Evolutionary conservation across 495 filamentous ascomycete species (phyloP), one percentile per base, ranked within the genome.

Genomic region (Aspergillus sparsus): DNA sequence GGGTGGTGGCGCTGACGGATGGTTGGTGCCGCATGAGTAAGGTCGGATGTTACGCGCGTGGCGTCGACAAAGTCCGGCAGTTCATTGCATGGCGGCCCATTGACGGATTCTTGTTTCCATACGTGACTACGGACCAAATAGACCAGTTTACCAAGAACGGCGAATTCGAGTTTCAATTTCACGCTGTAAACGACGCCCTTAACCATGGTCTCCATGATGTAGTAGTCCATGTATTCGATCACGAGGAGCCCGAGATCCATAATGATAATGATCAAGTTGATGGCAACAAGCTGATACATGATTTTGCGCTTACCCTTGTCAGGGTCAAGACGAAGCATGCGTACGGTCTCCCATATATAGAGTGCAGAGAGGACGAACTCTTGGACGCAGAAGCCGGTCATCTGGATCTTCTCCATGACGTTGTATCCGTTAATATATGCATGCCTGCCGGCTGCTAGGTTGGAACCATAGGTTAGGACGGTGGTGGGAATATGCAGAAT

Each of bases 111-210:
- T 15, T 74, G 62, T 61, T 78, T 77, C 76, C 75, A 78, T 54
- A 71, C 64, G 42, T 74, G 74, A 47, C 69, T 68, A 46, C 70
- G 68, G 49, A 80, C 76, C 42, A 79, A 63, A 39, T 70, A 70
- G 56, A 80, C 71, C 10, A 80, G 67, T 64, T 80, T 78, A 35
- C 77, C 77, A 7, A 88, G 77, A 37, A 87, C 82, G 49, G 82
- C 81, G 67, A 87, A 87, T 63, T 88, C 85, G 31, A 88, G 74
- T 66, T 87, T 87, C 33, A 88, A 73, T 68, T 88, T 88, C 70
- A 87, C 75, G 71, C 80, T 82, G 73, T 88, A 88, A 35, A 87
- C 71, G 55, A 81, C 76, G 31, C 81, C 81, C 64, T 87, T 87
- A 62, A 84, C 74, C 60, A 82, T 80, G 31, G 82, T 83, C 70